A percentile compares a stretch with the other conserved stretches of the same genome.
Conservation (phyloP, 2,329 filamentous ascomycete genomes). For the Beauveria brongniartii region DNA sequence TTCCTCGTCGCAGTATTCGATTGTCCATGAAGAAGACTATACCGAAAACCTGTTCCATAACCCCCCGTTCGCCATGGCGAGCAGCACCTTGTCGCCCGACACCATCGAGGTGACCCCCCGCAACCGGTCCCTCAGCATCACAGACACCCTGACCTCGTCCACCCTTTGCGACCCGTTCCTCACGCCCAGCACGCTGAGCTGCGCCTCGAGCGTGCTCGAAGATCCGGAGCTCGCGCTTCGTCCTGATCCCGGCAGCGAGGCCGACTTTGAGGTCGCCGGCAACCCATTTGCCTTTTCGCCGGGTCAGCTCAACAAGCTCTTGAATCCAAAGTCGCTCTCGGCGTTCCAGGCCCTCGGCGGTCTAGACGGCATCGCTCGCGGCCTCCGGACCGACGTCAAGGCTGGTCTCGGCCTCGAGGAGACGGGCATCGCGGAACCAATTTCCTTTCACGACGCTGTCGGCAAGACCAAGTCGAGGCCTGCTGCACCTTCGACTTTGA, state of each 20-base stretch:
- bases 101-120: constrained; percentile 9
- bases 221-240: constrained; percentile 48
- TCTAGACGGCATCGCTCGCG: constrained; percentile 63
- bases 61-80: constrained; percentile 5
- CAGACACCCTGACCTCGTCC: constrained; percentile 14
- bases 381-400: constrained; percentile 56
- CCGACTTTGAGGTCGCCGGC: constrained; percentile 56
- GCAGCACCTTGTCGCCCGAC: constrained; percentile 5
- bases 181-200: constrained; percentile 16
- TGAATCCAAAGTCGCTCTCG: constrained; percentile 70
- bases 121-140: constrained; percentile 14
- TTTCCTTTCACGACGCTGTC: constrained; percentile 58
- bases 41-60: not conserved
- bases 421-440: constrained; percentile 48
- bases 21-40: not conserved
- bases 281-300: constrained; percentile 68
- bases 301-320: constrained; percentile 65
- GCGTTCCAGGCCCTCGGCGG: constrained; percentile 72
- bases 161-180: constrained; percentile 19
- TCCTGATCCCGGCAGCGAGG: constrained; percentile 64
- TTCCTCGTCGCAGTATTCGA: not conserved
- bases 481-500: constrained; percentile 44
- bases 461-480: constrained; percentile 14
- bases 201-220: constrained; percentile 14
- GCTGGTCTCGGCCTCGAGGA: constrained; percentile 67